Evolutionary conservation across 495 filamentous ascomycete genomes (phyloP), one percentile per base, ranked within the genome.

Genomic region (Hypoxylon perforatum): DNA sequence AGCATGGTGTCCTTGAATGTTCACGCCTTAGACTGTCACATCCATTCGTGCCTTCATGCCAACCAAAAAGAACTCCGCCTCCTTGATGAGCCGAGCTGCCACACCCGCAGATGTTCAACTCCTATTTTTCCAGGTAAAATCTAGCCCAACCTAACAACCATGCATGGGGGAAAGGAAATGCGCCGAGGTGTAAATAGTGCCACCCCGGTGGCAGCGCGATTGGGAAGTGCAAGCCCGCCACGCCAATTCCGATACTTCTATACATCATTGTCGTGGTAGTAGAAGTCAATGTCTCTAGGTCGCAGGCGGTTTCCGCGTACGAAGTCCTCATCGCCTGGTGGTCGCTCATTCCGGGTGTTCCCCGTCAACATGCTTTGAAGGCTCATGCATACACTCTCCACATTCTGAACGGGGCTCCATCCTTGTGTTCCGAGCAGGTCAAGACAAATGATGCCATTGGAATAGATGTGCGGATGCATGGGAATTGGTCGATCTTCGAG

Each of bases 301-400:
- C 93, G 80, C 50, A 87, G 83, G 18, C 86, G 86, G 71, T 97
- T 96, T 47, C 84, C 84, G 39, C 86, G 83, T 14, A 96, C 92
- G 71, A 97, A 97, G 4, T 94, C 88, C 63, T 88, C 89, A 76
- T 97, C 91, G 9, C 93, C 93, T 0, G 89, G 89, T 5, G 93
- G 93, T 14, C 93, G 83, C 75, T 93, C 94, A 65, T 95, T 91
- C 78, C 92, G 95, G 19, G 84, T 90, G 74, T 99, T 99, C 6
- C 93, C 91, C 0, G 95, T 97, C 70, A 99, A 76, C 95, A 99
- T 99, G 78, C 92, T 97, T 79, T 99, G 95, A 45, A 99, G 87
- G 75, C 93, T 97, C 88, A 99, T 95, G 82, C 93, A 97, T 44
- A 99, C 88, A 69, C 91, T 96, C 81, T 99, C 94, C 11, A 97